Base-by-base conservation (phyloP, 768 basidiomycete genomes). In the Guyanaporus albipodus region DNA sequence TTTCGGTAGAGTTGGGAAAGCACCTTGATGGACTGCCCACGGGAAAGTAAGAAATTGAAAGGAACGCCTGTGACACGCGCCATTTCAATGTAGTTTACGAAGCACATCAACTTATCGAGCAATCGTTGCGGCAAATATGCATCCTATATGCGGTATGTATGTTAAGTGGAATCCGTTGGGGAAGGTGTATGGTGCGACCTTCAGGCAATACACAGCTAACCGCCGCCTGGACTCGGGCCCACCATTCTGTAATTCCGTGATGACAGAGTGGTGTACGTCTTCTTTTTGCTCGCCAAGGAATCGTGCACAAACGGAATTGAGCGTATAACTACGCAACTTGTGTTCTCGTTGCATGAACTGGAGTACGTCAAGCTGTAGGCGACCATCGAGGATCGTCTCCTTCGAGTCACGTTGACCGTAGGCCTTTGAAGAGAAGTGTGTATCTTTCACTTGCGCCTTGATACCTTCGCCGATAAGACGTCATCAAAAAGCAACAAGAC, bases 1-100 rank as follows among this genome's bases (percentile, higher is more conserved):
- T 86, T 91, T 40, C 96, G 83, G 70, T 81, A 97, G 6, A 99
- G 76, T 63, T 99, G 96, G 8, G 93, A 96, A 45, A 99, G 74
- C 37, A 99, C 96, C 64, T 98, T 99, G 77, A 99, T 97, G 33
- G 95, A 97, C 65, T 99, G 96, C 2, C 96, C 96, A 32, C 95
- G 82, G 17, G 93, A 77, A 8, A 99, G 75, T 7, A 99, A 77
- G 64, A 82, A 97, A 61, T 97, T 98, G 79, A 99, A 99, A 0
- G 96, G 96, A 10, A 99, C 93, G n/a, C 96, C 96, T 0, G 96
- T 99, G 4, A 99, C 96, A 64, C 96, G 89, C n/a, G 96, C 79
- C 96, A 99, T 98, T 66, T 99, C 96, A 37, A 82, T 85, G 61
- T 96, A 97, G 67, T 99, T 99, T 67, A 99, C 85, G 59, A 99